Conservation (phyloP, 2,329 filamentous ascomycete species). For the Rhexocercosporidium sp. region DNA sequence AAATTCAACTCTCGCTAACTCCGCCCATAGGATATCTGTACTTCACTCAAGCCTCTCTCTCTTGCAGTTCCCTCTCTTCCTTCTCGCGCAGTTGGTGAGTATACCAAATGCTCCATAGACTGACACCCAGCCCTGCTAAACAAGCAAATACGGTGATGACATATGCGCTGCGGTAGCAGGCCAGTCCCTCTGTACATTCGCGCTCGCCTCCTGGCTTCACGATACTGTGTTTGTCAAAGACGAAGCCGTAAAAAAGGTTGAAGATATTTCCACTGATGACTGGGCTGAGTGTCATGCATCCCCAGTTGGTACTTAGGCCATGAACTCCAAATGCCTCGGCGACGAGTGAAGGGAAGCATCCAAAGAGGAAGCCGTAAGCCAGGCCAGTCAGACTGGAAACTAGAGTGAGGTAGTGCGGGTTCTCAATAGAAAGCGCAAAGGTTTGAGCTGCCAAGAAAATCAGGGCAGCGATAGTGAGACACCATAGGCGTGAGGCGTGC, state of each 20-base stretch:
- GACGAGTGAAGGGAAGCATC: conserved; percentile 87
- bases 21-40: background rate
- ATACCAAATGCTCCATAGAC: conserved; percentile 67
- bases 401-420: conserved; percentile 76
- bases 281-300: conserved; percentile 88
- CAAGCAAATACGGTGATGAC: conserved; percentile 77
- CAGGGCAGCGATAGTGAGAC: conserved; percentile 75
- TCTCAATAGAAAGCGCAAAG: conserved; percentile 73
- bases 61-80: conserved; percentile 31
- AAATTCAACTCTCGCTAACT: background rate
- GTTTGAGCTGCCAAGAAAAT: conserved; percentile 84
- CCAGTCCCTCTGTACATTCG: conserved; percentile 76
- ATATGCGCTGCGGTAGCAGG: conserved; percentile 84
- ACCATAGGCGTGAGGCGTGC: conserved; percentile 87
- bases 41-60: conserved; percentile 22
- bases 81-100: conserved; percentile 33
- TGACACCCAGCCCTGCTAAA: conserved; percentile 69
- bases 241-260: conserved; percentile 85
- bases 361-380: conserved; percentile 92
- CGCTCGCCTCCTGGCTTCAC: conserved; percentile 71
- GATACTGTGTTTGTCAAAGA: conserved; percentile 82
- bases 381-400: conserved; percentile 86
- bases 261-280: conserved; percentile 89
- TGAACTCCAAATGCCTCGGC: conserved; percentile 91
- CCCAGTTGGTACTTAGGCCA: conserved; percentile 94